A percentile compares a stretch with the other conserved stretches of the same genome.
phyloP scores from a whole-genome alignment of 306 rosid species.

The Quercus parvula region DNA sequence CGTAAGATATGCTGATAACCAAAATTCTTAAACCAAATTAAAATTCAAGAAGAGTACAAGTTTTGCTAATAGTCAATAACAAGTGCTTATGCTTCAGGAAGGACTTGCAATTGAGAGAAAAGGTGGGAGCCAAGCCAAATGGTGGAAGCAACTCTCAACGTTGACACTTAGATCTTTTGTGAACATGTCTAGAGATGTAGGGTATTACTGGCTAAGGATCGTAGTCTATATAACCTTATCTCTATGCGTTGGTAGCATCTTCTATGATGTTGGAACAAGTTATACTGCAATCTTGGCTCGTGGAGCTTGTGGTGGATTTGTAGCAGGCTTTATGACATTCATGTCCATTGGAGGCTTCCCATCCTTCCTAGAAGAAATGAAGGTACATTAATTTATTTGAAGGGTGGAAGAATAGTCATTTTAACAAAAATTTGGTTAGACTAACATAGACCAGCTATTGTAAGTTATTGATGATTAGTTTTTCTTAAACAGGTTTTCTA shows the following conservation, averaged over 20 bases:
- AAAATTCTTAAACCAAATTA: neutral
- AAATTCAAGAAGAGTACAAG: neutral
- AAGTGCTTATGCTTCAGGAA: slow-evolving; percentile 40
- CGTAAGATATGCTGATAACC: neutral
- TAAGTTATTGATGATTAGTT: neutral
- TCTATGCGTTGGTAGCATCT: slow-evolving; percentile 69
- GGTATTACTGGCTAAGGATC: slow-evolving; percentile 91
- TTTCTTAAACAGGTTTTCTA: slow-evolving; percentile 56
- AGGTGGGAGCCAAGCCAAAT: slow-evolving; percentile 51
- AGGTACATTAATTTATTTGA: slow-evolving; percentile 34
- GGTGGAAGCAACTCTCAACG: slow-evolving; percentile 83
- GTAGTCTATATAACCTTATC: slow-evolving; percentile 55
- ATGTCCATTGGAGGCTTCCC: slow-evolving; percentile 97
- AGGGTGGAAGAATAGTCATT: neutral
- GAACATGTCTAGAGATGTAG: slow-evolving; percentile 89
- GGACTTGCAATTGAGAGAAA: slow-evolving; percentile 36
- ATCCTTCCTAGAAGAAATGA: slow-evolving; percentile 93
- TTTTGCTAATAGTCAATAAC: neutral
- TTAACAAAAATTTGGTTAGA: neutral
- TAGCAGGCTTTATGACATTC: slow-evolving; percentile 93
- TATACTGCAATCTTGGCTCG: slow-evolving; percentile 69
- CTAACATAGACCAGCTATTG: neutral
- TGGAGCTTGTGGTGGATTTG: slow-evolving; percentile 83
- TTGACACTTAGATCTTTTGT: slow-evolving; percentile 69
- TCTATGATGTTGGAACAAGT: slow-evolving; percentile 55